Percentiles rank a stretch among this genome's conserved stretches.
Conservation (phyloP, 176 grass and related monocot genomes). For the Juncus inflexus region DNA sequence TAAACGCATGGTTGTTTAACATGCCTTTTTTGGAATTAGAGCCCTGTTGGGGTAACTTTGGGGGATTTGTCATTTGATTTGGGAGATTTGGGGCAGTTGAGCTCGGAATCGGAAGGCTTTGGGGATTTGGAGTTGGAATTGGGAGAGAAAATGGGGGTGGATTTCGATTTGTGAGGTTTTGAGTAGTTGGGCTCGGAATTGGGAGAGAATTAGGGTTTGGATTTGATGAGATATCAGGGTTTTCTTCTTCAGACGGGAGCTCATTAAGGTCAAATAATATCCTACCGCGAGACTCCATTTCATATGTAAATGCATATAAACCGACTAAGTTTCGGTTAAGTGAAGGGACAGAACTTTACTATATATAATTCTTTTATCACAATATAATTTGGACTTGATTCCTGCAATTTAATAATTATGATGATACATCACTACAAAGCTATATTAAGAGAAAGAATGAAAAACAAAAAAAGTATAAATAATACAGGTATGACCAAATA, state of each 20-base stretch:
- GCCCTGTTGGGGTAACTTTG: constrained; percentile 44
- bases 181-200: neutral
- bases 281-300: constrained; percentile 86
- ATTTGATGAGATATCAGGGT: constrained; percentile 33
- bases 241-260: constrained; percentile 74
- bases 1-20: constrained; percentile 85
- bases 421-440: no score
- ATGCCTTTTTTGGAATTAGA: constrained; percentile 38
- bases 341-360: constrained; percentile 8
- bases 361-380: neutral
- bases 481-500: no score
- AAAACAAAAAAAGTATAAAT: no score
- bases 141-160: constrained; percentile 1
- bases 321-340: constrained; percentile 14
- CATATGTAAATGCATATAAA: constrained; percentile 98
- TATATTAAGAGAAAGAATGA: no score
- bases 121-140: constrained; percentile 20
- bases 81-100: constrained; percentile 49
- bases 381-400: no score
- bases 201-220: constrained; percentile 6
- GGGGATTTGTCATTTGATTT: constrained; percentile 28
- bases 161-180: constrained; percentile 5
- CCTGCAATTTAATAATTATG: no score
- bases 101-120: constrained; percentile 42
- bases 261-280: constrained; percentile 98